Evolutionary conservation across 2,329 filamentous ascomycete species (phyloP).

Genomic region (Cladorrhinum sp.): DNA sequence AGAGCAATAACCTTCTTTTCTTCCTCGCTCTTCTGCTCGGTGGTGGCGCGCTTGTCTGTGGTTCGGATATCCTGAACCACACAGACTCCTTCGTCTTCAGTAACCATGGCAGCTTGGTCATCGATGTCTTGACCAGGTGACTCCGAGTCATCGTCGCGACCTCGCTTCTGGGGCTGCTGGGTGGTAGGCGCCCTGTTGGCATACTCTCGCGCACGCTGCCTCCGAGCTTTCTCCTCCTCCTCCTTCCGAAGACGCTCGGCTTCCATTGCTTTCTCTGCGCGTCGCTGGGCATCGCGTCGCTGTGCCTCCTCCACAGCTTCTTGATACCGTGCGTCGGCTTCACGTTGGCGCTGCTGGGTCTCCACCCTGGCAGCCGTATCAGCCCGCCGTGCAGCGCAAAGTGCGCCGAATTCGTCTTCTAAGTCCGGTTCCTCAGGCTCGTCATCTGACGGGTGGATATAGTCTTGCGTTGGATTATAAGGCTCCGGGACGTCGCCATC

Average conservation of each 20-base stretch:
- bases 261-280: not conserved
- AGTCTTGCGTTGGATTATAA: not conserved
- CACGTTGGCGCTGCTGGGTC: not conserved
- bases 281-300: not conserved
- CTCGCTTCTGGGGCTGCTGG: not conserved
- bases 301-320: not conserved
- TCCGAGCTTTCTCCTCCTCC: not conserved
- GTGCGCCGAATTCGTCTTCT: not conserved
- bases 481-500: not conserved
- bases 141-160: not conserved
- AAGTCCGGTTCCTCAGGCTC: not conserved
- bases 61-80: not conserved
- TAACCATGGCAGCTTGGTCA: not conserved
- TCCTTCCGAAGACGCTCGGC: not conserved
- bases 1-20: slow-evolving; percentile 2
- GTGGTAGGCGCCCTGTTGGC: not conserved
- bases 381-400: not conserved
- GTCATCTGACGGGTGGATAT: not conserved
- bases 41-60: slow-evolving; percentile 1
- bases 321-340: not conserved
- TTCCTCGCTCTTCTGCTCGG: not conserved
- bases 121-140: not conserved
- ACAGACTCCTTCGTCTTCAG: not conserved
- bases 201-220: not conserved
- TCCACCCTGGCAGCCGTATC: not conserved